Evolutionary conservation across 2,329 filamentous ascomycete species (phyloP).

Genomic region (Xylariaceae sp.): DNA sequence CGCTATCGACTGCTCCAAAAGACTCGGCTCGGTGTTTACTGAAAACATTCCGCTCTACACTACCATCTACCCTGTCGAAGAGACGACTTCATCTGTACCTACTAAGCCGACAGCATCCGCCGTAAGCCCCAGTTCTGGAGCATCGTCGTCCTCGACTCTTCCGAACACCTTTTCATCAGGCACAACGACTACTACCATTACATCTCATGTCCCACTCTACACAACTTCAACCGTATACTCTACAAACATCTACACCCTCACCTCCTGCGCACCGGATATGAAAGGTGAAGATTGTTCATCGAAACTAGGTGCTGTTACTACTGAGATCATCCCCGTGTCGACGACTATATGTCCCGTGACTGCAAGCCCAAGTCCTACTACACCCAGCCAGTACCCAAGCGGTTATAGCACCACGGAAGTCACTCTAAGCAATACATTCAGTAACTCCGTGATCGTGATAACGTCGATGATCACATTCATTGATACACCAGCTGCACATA

Average conservation of each 20-base stretch:
- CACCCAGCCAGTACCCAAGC: background rate
- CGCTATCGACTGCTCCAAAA: slow-evolving; percentile 21
- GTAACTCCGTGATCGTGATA: slow-evolving; percentile 23
- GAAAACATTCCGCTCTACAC: slow-evolving; percentile 27
- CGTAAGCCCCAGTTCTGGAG: too few species aligned
- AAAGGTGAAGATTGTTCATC: slow-evolving; percentile 27
- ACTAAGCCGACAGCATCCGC: background rate
- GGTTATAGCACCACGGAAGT: slow-evolving; percentile 9
- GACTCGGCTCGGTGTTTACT: slow-evolving; percentile 24
- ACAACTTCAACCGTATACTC: slow-evolving; percentile 30
- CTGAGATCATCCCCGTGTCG: slow-evolving; percentile 27
- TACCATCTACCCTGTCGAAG: slow-evolving; percentile 26
- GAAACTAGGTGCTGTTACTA: slow-evolving; percentile 24
- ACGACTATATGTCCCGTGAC: slow-evolving; percentile 29
- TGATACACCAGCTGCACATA: slow-evolving; percentile 21
- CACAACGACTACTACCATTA: background rate
- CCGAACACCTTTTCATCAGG: background rate
- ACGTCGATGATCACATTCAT: slow-evolving; percentile 27
- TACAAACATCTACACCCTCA: slow-evolving; percentile 28
- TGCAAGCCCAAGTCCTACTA: slow-evolving; percentile 10
- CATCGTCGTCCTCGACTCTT: background rate
- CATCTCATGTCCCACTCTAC: slow-evolving; percentile 16
- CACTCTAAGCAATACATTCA: slow-evolving; percentile 25
- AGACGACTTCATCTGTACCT: slow-evolving; percentile 1
- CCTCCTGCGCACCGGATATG: slow-evolving; percentile 27